A percentile compares a stretch with the other conserved stretches of the same genome.
phyloP scores from a whole-genome alignment of 2,329 filamentous ascomycete genomes.

The Cladosporium phlei region DNA sequence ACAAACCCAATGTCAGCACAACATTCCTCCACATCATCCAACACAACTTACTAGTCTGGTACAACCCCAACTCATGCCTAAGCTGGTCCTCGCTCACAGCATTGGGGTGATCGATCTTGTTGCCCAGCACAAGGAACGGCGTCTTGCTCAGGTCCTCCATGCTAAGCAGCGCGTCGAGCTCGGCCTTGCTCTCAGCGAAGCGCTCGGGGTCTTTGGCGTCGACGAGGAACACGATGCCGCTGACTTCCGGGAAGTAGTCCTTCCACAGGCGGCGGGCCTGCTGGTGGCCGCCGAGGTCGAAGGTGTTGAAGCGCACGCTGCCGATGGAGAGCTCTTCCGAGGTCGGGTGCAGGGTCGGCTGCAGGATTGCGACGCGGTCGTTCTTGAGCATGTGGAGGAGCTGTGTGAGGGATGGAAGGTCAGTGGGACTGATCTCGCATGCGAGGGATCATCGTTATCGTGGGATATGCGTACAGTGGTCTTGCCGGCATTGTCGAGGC shows the following conservation, averaged over 20 bases:
- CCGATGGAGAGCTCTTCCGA: conserved; percentile 90
- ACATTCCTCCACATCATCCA: not conserved
- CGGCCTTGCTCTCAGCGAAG: conserved; percentile 88
- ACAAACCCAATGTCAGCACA: conserved; percentile 10
- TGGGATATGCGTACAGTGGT: conserved; percentile 56
- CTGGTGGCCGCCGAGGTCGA: conserved; percentile 88
- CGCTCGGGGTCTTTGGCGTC: conserved; percentile 97
- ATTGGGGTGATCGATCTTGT: conserved; percentile 98
- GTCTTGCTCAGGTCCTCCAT: conserved; percentile 98
- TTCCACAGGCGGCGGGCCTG: conserved; percentile 94
- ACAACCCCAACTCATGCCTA: conserved; percentile 84
- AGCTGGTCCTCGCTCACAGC: conserved; percentile 95
- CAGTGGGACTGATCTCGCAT: too few relatives aligned
- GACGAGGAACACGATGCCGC: conserved; percentile 94
- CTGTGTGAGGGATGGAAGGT: conserved; percentile 20
- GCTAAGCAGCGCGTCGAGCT: conserved; percentile 84
- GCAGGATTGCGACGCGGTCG: conserved; percentile 84
- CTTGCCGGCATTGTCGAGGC: conserved; percentile 91
- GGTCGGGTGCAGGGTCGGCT: conserved; percentile 86
- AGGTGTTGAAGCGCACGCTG: conserved; percentile 76
- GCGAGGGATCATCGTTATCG: too few relatives aligned
- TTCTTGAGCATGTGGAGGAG: conserved; percentile 97
- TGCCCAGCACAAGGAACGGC: conserved; percentile 91
- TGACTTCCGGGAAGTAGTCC: conserved; percentile 95
- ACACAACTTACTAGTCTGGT: conserved; percentile 67